Conservation (phyloP, 176 grass and related monocot species). For the Neostapfia colusana region DNA sequence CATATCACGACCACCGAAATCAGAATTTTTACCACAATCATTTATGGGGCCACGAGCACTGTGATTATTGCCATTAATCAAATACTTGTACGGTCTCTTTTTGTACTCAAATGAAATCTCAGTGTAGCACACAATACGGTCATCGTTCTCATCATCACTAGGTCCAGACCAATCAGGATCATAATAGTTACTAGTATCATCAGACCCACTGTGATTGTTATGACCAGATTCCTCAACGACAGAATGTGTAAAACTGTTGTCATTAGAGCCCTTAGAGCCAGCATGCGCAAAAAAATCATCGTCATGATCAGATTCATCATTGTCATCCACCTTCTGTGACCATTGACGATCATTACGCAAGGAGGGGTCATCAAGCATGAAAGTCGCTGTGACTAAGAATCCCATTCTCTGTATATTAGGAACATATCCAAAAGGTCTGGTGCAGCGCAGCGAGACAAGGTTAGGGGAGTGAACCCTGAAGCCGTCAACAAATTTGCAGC, state of each 20-base stretch:
- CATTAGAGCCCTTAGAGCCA: neutral
- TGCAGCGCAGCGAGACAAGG: slow-evolving; percentile 28
- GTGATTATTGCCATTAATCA: neutral
- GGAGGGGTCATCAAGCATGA: slow-evolving; percentile 30
- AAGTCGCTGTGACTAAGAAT: neutral
- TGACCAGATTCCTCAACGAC: neutral
- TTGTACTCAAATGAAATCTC: neutral
- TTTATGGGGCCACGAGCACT: neutral
- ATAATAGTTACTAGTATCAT: neutral
- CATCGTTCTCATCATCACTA: neutral
- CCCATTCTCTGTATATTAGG: slow-evolving; percentile 10
- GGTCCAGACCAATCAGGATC: slow-evolving; percentile 8
- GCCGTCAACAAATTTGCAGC: neutral
- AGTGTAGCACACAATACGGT: neutral
- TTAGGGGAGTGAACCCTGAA: neutral
- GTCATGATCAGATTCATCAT: neutral
- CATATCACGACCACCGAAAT: neutral
- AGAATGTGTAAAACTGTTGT: neutral
- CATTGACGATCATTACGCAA: neutral
- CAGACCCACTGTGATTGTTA: neutral
- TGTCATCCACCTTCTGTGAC: neutral
- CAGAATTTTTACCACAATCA: neutral
- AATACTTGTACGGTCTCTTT: neutral
- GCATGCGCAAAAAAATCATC: neutral
- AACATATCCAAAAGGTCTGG: slow-evolving; percentile 23